A percentile compares a stretch with the other conserved stretches of the same genome.
phyloP scores from a whole-genome alignment of 495 filamentous ascomycete species.

The Podospora australis region DNA sequence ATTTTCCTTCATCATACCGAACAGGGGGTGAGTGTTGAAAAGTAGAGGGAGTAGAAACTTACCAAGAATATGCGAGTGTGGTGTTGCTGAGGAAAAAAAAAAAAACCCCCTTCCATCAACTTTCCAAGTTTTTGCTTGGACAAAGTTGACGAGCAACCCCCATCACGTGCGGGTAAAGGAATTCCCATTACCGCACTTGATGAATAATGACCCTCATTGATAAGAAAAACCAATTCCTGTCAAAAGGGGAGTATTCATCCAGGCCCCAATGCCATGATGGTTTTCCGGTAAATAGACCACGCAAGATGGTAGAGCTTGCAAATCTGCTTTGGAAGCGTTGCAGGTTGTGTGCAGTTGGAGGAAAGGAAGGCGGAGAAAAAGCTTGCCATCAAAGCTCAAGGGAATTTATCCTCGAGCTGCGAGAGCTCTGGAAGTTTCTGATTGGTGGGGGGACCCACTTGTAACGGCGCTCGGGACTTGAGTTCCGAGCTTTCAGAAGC shows the following conservation, averaged over 20 bases:
- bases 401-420: slow-evolving; percentile 12
- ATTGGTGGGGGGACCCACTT: slow-evolving; percentile 10
- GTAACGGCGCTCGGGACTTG: background rate
- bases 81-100: slow-evolving; percentile 6
- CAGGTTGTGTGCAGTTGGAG: background rate
- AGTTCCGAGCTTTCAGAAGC: background rate
- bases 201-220: too few relatives aligned
- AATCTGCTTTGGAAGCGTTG: background rate
- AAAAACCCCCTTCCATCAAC: slow-evolving; percentile 9
- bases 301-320: background rate
- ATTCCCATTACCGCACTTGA: background rate
- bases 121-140: background rate
- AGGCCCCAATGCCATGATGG: too few relatives aligned
- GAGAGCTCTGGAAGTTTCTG: background rate
- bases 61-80: background rate
- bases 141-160: background rate
- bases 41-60: slow-evolving; percentile 5
- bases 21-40: slow-evolving; percentile 8
- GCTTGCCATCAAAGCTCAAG: background rate
- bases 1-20: slow-evolving; percentile 43
- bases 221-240: too few relatives aligned
- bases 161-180: slow-evolving; percentile 1
- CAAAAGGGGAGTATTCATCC: too few relatives aligned
- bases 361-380: background rate
- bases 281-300: background rate